phyloP scores from a whole-genome alignment of 352 stramenopile genomes.

The Phytopythium kandeliae region DNA sequence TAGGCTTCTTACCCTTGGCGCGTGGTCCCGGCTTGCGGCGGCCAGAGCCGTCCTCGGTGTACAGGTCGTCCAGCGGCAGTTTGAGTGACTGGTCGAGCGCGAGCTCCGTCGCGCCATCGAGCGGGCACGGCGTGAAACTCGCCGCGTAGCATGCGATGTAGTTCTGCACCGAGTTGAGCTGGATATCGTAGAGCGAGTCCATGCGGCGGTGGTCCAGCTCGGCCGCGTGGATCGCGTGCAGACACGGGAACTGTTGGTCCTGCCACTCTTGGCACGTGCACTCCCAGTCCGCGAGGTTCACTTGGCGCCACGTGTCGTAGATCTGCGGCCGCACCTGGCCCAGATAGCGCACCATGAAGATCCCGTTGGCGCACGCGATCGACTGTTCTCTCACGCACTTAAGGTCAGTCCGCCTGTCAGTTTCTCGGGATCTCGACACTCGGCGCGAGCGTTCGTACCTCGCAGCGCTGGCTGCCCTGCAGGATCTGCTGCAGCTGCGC shows the following conservation, averaged over 20 bases:
- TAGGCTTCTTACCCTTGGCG: constrained; percentile 36
- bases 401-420: no score
- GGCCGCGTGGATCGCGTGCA: constrained; percentile 68
- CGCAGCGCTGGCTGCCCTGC: constrained; percentile 67
- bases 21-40: constrained; percentile 57
- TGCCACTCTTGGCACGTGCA: constrained; percentile 82
- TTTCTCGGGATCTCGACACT: no score
- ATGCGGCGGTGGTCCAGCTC: constrained; percentile 69
- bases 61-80: constrained; percentile 63
- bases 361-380: constrained; percentile 69
- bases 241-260: constrained; percentile 67
- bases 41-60: constrained; percentile 39
- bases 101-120: constrained; percentile 38
- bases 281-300: constrained; percentile 69
- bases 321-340: constrained; percentile 42
- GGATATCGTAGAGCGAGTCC: constrained; percentile 63
- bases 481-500: constrained; percentile 63
- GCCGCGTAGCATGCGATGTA: constrained; percentile 54
- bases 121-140: constrained; percentile 55
- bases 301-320: constrained; percentile 71
- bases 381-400: constrained; percentile 25
- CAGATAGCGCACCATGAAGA: constrained; percentile 76
- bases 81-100: constrained; percentile 38
- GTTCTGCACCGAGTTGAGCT: constrained; percentile 63
- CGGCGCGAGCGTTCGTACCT: no score